Base-by-base conservation (phyloP, 2,329 filamentous ascomycete genomes). In the Claviceps humidiphila region DNA sequence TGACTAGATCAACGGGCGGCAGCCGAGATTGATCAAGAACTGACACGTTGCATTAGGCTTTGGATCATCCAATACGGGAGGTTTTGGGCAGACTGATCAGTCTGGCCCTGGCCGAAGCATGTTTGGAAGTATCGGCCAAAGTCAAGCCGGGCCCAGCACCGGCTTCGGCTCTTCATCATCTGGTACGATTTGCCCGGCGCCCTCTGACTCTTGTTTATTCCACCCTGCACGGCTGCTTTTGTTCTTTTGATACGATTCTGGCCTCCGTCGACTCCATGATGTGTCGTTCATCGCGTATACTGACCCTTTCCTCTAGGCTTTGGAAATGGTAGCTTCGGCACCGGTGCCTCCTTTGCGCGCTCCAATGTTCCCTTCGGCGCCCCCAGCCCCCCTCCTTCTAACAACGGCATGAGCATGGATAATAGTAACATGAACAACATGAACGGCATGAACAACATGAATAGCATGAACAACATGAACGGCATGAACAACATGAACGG, bases 301-400 rank as follows among this genome's bases (percentile, higher is more conserved):
- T 39, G 38, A 41, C 22, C 3, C 41, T 20, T 49, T 34, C 49
- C 7, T 47, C 49, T 30, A 53, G 67, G 65, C 11, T 72, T 72
- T 53, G 70, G 70, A 56, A 47, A 16, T 42, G 61, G 64, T 45
- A 66, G 63, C 45, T 73, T 73, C 54, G 70, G 70, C 51, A 64
- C 58, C 56, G 72, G 81, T 62, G 73, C 79, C 42, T 70, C 76
- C 11, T 80, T 81, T 59, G 78, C 30, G 30, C 30, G 30, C 16
- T 69, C 70, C n/a, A 65, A 64, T 30, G 68, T 73, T 40, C 64
- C 77, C 13, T 77, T 78, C 50, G 74, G 74, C 47, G 67, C 63
- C 24, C 67, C 68, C 30, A 34, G 30, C 9, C 30, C 30, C 30
- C 30, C 30, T 34, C 30, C 30, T 34, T 34, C 30, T 34, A 34